Base-by-base conservation (phyloP, 441 rosid species). In the Populus trichocarpa region DNA sequence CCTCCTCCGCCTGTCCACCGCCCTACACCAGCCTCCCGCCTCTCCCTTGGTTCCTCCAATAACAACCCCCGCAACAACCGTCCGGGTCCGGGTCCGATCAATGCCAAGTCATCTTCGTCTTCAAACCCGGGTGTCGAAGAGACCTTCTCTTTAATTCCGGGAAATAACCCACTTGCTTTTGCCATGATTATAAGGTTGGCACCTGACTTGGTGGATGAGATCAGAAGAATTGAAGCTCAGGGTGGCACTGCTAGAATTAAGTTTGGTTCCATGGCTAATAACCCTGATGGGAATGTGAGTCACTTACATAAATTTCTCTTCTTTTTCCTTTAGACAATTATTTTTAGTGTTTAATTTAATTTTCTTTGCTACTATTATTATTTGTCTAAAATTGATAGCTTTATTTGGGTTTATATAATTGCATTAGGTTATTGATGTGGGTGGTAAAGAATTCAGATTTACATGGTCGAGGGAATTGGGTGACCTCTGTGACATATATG, bases 151-250 rank as follows among this genome's bases (percentile, higher is more conserved):
- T 91, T 96, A 59, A 86, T 94, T 53, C 87, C 93, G 1, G 96
- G 94, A 3, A 91, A 90, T 72, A 86, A 77, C 50, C 88, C 95
- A 4, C 82, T 80, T 64, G 92, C 91, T 63, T 96, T 94, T 68
- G 92, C 91, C 16, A 92, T 91, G 98, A 93, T 92, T 32, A 93
- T 96, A 72, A 82, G 92, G 80, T 77, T 96, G 77, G 87, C 90
- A 25, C 99, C 99, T 46, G 99, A 90, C 75, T 85, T 96, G 88
- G 92, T 94, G 71, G 97, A 96, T 42, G 98, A 96, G 94, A 94
- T 96, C 85, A 91, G 86, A 83, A 87, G 89, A 69, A 84, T 86
- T 16, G 98, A 96, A 80, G 90, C 89, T 26, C 96, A 90, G 78
- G 96, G 97, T 25, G 88, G 86, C 72, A 79, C 87, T 25, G 94